Evolutionary conservation across 2,329 filamentous ascomycete genomes (phyloP).

Genomic region (Acrodontium crateriforme): DNA sequence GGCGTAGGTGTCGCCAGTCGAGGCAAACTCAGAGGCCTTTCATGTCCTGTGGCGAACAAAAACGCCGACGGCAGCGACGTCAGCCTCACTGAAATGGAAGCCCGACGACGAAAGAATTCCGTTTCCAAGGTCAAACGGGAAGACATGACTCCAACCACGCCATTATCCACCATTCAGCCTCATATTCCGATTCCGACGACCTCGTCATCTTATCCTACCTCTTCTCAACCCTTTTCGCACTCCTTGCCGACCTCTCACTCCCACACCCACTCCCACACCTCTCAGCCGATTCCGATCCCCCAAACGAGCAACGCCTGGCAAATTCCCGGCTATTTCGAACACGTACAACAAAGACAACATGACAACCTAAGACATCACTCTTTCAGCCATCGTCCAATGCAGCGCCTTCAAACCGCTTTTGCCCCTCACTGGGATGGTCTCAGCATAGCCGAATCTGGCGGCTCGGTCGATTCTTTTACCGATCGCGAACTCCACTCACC

Average conservation of each 20-base stretch:
- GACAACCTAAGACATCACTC: constrained; percentile 1
- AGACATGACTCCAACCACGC: background rate
- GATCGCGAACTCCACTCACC: constrained; percentile 36
- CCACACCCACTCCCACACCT: constrained; percentile 1
- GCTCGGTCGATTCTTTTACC: constrained; percentile 33
- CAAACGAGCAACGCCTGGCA: constrained; percentile 23
- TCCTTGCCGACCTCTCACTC: constrained; percentile 3
- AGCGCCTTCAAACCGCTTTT: constrained; percentile 30
- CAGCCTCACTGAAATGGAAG: constrained; percentile 5
- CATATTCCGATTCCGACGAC: too few relatives aligned
- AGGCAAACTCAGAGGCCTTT: constrained; percentile 82
- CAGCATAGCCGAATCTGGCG: constrained; percentile 30
- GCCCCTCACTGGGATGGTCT: constrained; percentile 27
- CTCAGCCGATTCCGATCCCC: constrained; percentile 5
- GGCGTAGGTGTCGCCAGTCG: constrained; percentile 89
- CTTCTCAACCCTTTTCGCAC: constrained; percentile 5
- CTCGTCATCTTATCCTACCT: constrained; percentile 3
- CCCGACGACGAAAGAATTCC: constrained; percentile 12
- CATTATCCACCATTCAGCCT: constrained; percentile 2
- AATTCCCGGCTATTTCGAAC: constrained; percentile 25
- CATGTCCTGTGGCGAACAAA: constrained; percentile 48
- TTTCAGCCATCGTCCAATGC: constrained; percentile 22
- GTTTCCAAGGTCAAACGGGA: constrained; percentile 9
- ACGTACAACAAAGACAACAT: constrained; percentile 12
- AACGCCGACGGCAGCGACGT: constrained; percentile 13